Evolutionary conservation across 495 filamentous ascomycete species (phyloP).

Genomic region (Neurospora africana): DNA sequence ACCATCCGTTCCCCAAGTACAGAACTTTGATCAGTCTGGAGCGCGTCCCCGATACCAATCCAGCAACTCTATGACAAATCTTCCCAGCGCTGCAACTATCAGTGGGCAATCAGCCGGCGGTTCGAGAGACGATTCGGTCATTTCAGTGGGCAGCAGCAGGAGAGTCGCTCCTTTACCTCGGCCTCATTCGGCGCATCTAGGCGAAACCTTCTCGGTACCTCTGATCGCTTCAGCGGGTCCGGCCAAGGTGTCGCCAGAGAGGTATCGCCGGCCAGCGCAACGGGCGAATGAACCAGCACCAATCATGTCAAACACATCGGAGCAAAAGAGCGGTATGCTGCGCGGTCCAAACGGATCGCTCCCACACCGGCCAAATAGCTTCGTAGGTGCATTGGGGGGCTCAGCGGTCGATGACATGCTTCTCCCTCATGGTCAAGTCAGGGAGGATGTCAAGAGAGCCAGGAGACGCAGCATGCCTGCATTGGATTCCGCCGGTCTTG

Average conservation of each 20-base stretch:
- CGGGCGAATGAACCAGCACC: slow-evolving; percentile 30
- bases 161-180: slow-evolving; percentile 18
- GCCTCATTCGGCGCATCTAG: slow-evolving; percentile 22
- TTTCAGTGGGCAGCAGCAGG: slow-evolving; percentile 16
- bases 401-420: slow-evolving; percentile 44
- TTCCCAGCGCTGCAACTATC: slow-evolving; percentile 20
- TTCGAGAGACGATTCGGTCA: slow-evolving; percentile 24
- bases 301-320: slow-evolving; percentile 9
- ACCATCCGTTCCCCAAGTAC: slow-evolving; percentile 46
- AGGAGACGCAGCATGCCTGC: slow-evolving; percentile 74
- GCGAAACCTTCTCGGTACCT: slow-evolving; percentile 21
- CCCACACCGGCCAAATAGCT: slow-evolving; percentile 36
- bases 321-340: slow-evolving; percentile 17
- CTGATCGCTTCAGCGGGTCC: slow-evolving; percentile 27
- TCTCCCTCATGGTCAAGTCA: slow-evolving; percentile 31
- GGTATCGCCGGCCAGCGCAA: slow-evolving; percentile 41
- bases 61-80: slow-evolving; percentile 44
- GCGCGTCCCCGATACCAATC: slow-evolving; percentile 47
- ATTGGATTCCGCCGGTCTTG: slow-evolving; percentile 55
- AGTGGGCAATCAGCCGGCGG: slow-evolving; percentile 6
- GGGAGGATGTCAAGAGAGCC: slow-evolving; percentile 65
- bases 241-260: slow-evolving; percentile 39
- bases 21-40: slow-evolving; percentile 36
- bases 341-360: slow-evolving; percentile 19
- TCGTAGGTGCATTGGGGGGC: slow-evolving; percentile 24